These are phyloP conservation scores for Backusella westeae DNA, from an alignment of 192 early-diverging fungal species.

Conservation along the genomic window DNA sequence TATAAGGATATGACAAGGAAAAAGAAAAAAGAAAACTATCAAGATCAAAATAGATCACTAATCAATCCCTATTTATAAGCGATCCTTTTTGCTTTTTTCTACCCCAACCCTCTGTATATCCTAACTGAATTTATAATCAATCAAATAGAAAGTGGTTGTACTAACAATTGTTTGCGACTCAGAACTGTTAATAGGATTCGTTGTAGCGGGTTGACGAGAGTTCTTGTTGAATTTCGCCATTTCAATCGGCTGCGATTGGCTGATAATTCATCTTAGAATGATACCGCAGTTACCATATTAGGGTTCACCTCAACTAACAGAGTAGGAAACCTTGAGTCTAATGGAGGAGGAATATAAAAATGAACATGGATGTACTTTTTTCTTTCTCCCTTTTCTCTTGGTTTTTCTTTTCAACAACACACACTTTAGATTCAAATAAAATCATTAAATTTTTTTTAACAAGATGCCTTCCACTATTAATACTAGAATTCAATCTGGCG, in stretches of 20 bases:
- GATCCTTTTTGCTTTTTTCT: neutral
- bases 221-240: slow-evolving; percentile 25
- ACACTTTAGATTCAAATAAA: neutral
- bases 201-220: slow-evolving; percentile 17
- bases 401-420: neutral
- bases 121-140: slow-evolving; percentile 8
- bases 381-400: neutral
- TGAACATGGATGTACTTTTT: neutral
- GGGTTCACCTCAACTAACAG: neutral
- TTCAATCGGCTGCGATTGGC: slow-evolving; percentile 27
- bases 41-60: neutral
- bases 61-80: slow-evolving; percentile 2
- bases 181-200: slow-evolving; percentile 7
- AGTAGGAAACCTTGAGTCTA: neutral
- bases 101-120: neutral
- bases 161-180: slow-evolving; percentile 14
- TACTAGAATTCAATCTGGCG: slow-evolving; percentile 22
- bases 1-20: neutral
- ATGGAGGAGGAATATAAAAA: neutral
- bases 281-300: slow-evolving; percentile 19
- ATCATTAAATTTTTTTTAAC: too few species aligned
- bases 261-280: slow-evolving; percentile 19
- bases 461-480: slow-evolving; percentile 33
- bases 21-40: neutral
- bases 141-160: neutral